These are phyloP conservation scores for Isabelozyma gotoi DNA, from an alignment of 805 yeast genomes.

Conservation along the genomic window DNA sequence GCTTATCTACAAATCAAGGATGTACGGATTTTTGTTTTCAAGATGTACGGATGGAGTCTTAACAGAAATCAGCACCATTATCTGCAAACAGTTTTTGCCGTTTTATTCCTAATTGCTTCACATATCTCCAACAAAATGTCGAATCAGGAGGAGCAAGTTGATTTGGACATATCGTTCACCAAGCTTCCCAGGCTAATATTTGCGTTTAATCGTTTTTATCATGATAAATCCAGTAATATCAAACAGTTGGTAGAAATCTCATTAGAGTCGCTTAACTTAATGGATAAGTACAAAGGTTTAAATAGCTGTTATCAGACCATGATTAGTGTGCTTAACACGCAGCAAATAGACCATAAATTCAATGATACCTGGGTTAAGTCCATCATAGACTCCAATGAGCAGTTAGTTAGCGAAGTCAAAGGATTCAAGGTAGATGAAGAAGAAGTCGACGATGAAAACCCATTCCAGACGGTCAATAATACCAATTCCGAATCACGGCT, in stretches of 20 bases:
- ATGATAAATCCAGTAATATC: neutral
- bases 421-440: neutral
- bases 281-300: slow-evolving; percentile 22
- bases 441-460: neutral
- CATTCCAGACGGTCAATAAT: neutral
- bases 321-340: slow-evolving; percentile 3
- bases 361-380: slow-evolving; percentile 7
- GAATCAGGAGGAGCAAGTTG: neutral
- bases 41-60: no score
- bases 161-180: slow-evolving; percentile 5
- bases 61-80: no score
- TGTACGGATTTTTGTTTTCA: no score
- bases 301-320: slow-evolving; percentile 15
- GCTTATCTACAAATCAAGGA: no score
- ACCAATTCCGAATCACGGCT: neutral
- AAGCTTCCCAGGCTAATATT: slow-evolving; percentile 10
- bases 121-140: neutral
- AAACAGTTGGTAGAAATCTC: neutral
- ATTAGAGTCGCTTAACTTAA: slow-evolving; percentile 11
- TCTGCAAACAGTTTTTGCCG: neutral
- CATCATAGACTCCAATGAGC: slow-evolving; percentile 4
- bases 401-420: neutral
- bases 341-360: slow-evolving; percentile 8
- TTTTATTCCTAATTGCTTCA: neutral
- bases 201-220: slow-evolving; percentile 2